Conservation (phyloP, 306 rosid species). For the Phaseolus lunatus region DNA sequence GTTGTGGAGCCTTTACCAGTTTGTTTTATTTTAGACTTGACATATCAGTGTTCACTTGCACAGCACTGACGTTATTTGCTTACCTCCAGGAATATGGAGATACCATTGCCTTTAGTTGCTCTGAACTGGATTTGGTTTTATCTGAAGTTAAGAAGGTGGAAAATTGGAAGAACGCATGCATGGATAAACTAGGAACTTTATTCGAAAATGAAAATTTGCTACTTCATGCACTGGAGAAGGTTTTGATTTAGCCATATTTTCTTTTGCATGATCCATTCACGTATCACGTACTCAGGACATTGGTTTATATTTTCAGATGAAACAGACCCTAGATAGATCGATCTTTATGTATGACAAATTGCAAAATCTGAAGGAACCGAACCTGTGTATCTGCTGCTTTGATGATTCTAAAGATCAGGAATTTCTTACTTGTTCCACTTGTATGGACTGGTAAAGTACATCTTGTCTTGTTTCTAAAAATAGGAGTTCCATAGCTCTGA, state of each 20-base stretch:
- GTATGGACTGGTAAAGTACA: slow-evolving; percentile 79
- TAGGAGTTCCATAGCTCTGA: slow-evolving; percentile 17
- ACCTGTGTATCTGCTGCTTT: slow-evolving; percentile 63
- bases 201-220: slow-evolving; percentile 61
- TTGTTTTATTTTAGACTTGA: slow-evolving; percentile 23
- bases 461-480: slow-evolving; percentile 42
- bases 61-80: slow-evolving; percentile 37
- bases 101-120: slow-evolving; percentile 68
- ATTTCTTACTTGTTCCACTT: slow-evolving; percentile 68
- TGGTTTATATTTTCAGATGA: slow-evolving; percentile 60
- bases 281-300: slow-evolving; percentile 27
- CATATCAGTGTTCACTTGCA: slow-evolving; percentile 38
- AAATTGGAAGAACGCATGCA: slow-evolving; percentile 79
- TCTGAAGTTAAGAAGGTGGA: slow-evolving; percentile 88
- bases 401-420: slow-evolving; percentile 54
- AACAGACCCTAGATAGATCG: slow-evolving; percentile 68
- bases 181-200: slow-evolving; percentile 48
- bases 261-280: slow-evolving; percentile 22
- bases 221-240: slow-evolving; percentile 73
- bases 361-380: slow-evolving; percentile 50
- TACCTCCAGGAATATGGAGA: slow-evolving; percentile 75
- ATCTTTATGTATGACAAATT: slow-evolving; percentile 58
- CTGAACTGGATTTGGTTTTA: slow-evolving; percentile 68
- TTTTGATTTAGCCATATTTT: slow-evolving; percentile 45
- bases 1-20: slow-evolving; percentile 14